phyloP scores from a whole-genome alignment of 768 basidiomycete genomes.

The Mycena indigotica region DNA sequence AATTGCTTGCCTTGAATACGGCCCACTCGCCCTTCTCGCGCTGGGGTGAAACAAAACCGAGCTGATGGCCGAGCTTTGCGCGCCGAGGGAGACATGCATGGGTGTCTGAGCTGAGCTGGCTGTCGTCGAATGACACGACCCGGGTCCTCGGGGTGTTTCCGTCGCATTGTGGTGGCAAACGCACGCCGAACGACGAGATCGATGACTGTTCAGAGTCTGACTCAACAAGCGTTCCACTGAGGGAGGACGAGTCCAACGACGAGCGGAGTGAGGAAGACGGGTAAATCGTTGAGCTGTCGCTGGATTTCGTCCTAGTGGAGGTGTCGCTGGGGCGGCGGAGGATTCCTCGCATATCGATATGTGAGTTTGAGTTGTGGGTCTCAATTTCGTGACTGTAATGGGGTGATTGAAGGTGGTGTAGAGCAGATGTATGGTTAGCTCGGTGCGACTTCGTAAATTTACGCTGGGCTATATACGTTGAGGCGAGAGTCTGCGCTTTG shows the following conservation, averaged over 20 bases:
- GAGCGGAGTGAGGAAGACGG: too few species aligned
- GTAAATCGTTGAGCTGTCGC: neutral
- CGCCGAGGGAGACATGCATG: neutral
- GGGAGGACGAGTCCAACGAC: neutral
- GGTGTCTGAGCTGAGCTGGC: neutral
- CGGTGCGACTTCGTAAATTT: too few species aligned
- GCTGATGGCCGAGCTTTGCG: neutral
- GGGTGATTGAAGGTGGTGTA: too few species aligned
- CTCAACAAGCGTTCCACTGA: neutral
- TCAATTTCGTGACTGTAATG: too few species aligned
- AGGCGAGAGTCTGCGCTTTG: too few species aligned
- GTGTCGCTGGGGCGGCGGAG: neutral
- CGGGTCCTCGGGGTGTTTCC: neutral
- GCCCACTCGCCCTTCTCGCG: slow-evolving; percentile 8
- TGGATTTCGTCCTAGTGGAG: neutral
- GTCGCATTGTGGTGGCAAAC: neutral
- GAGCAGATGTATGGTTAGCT: too few species aligned
- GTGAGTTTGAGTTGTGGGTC: too few species aligned
- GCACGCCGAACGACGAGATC: neutral
- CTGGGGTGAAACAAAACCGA: neutral
- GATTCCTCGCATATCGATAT: neutral
- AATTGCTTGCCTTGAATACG: slow-evolving; percentile 1
- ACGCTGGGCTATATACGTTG: too few species aligned
- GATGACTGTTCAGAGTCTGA: neutral
- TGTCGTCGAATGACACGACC: neutral